A percentile compares a stretch with the other conserved stretches of the same genome.
These are phyloP conservation scores for Paramarasmius palmivorus DNA, from an alignment of 1,284 basidiomycete species.

Conservation along the genomic window DNA sequence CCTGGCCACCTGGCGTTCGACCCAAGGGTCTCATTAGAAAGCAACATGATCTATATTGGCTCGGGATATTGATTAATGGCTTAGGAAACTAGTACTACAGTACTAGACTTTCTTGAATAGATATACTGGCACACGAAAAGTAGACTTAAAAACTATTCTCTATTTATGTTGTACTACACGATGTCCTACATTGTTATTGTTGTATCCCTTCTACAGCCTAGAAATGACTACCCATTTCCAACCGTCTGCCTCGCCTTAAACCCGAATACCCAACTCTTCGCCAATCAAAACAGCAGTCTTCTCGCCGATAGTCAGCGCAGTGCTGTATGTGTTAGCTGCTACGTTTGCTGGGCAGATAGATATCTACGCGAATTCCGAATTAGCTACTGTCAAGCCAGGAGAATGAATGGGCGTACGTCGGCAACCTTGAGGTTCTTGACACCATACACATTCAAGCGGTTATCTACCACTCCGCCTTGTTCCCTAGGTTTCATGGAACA, in stretches of 20 bases:
- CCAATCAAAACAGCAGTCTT: constrained; percentile 28
- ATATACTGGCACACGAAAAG: too few species aligned
- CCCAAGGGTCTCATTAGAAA: constrained; percentile 1
- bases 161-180: too few species aligned
- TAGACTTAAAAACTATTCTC: too few species aligned
- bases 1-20: not conserved
- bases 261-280: constrained; percentile 25
- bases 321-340: constrained; percentile 22
- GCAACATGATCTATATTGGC: constrained; percentile 2
- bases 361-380: constrained; percentile 24
- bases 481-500: constrained; percentile 49
- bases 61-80: not conserved
- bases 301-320: constrained; percentile 22
- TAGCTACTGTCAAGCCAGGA: not conserved
- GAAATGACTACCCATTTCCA: too few species aligned
- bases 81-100: too few species aligned
- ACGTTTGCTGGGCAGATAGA: constrained; percentile 32
- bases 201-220: too few species aligned
- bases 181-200: too few species aligned
- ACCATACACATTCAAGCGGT: constrained; percentile 47
- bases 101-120: too few species aligned
- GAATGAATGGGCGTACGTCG: constrained; percentile 20
- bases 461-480: constrained; percentile 44
- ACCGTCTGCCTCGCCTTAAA: not conserved
- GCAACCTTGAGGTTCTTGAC: constrained; percentile 45